These are phyloP conservation scores for Apocynum venetum DNA, from an alignment of 257 asterid genomes.

Conservation along the genomic window DNA sequence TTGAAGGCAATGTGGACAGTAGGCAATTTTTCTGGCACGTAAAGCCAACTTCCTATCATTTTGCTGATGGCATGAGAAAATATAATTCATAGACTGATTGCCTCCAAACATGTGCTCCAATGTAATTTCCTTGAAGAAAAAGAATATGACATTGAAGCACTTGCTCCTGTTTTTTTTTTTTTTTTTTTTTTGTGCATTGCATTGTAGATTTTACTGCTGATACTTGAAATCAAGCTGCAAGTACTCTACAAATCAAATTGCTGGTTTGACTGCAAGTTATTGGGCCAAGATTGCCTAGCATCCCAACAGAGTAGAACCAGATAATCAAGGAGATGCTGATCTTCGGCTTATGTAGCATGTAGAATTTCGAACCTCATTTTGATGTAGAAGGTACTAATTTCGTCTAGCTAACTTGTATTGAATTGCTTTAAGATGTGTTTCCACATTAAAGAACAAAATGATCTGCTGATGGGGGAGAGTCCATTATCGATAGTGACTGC, in stretches of 20 bases:
- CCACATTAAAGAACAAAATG: background rate
- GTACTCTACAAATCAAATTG: background rate
- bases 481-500: constrained; percentile 8
- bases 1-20: constrained; percentile 38
- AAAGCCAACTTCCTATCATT: constrained; percentile 39
- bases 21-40: constrained; percentile 46
- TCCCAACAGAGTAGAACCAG: background rate
- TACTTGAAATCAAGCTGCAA: background rate
- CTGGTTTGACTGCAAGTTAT: background rate
- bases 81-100: constrained; percentile 44
- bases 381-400: background rate
- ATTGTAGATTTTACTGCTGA: background rate
- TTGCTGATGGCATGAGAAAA: constrained; percentile 46
- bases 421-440: constrained; percentile 1
- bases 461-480: constrained; percentile 6
- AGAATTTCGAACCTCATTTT: background rate
- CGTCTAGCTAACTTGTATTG: background rate
- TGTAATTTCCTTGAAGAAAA: constrained; percentile 17
- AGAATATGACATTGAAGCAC: constrained; percentile 9
- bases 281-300: background rate
- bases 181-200: too few relatives aligned
- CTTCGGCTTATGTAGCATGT: background rate
- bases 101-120: constrained; percentile 20
- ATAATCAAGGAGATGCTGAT: background rate
- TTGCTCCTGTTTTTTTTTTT: constrained; percentile 2